Conservation (phyloP, 1,139 yeast species). For the Blastobotrys ciferrii region DNA sequence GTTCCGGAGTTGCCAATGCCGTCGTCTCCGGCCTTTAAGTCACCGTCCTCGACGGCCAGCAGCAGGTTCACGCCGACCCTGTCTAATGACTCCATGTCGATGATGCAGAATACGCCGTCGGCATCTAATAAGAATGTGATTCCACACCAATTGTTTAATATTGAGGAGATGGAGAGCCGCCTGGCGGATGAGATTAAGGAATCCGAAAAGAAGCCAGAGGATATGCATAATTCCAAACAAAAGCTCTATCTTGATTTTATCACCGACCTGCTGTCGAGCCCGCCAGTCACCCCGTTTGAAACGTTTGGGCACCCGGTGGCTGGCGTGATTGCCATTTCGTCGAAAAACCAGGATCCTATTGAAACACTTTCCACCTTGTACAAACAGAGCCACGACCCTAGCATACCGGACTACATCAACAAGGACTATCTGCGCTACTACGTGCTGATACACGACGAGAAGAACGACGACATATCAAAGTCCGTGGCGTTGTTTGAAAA, state of each 20-base stretch:
- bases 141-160: slow-evolving; percentile 20
- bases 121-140: not conserved
- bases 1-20: slow-evolving; percentile 2
- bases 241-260: slow-evolving; percentile 59
- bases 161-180: slow-evolving; percentile 24
- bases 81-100: not conserved
- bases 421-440: slow-evolving; percentile 40
- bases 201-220: slow-evolving; percentile 8
- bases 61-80: not conserved
- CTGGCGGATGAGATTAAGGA: slow-evolving; percentile 17
- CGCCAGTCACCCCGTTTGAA: slow-evolving; percentile 74
- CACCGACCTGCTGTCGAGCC: slow-evolving; percentile 59
- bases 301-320: slow-evolving; percentile 88
- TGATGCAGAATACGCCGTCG: not conserved
- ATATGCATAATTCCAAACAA: slow-evolving; percentile 17
- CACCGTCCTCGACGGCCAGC: slow-evolving; percentile 2
- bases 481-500: slow-evolving; percentile 35
- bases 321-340: slow-evolving; percentile 65
- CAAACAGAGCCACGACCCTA: slow-evolving; percentile 33
- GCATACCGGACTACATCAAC: slow-evolving; percentile 37
- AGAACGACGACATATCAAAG: slow-evolving; percentile 32
- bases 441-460: slow-evolving; percentile 41
- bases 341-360: slow-evolving; percentile 46
- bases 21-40: not conserved
- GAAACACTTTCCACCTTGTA: slow-evolving; percentile 44